Base-by-base conservation (phyloP, 2,329 filamentous ascomycete species). In the Ceratocystis alfenasii region DNA sequence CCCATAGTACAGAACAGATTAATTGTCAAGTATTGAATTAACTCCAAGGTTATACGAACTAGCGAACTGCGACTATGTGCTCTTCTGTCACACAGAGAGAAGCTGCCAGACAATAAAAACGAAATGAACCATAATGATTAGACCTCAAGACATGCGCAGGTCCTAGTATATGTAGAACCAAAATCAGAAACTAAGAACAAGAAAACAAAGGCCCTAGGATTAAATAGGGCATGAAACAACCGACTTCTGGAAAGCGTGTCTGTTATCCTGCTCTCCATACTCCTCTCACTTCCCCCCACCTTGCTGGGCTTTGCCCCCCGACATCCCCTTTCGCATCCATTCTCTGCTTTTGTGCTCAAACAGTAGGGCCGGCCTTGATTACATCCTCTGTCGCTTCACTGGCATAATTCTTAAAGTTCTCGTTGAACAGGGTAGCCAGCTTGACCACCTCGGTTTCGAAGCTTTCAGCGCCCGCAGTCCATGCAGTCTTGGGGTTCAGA, bases 401-500 rank as follows among this genome's bases (percentile, higher is more conserved):
- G 72, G 87, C 82, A 80, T 95, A 96, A 83, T 96, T 96, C 81
- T 90, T 86, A 80, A 99, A 99, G 84, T 99, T 99, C 79, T 96
- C 90, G 73, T 87, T 85, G 83, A 99, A 99, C 69, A 97, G 84
- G 69, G 78, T 80, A 72, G 87, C 94, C 45, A 99, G 86, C 83
- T 96, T 97, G 76, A 82, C 87, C 57, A 97, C 93, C 77, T 96
- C 93, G 64, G 80, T 81, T 74, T 86, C 83, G 84, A 97, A 97
- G 79, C 87, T 87, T 17, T 90, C 86, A 63, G 82, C 80, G 60
- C 90, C 88, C 48, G 87, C 87, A 50, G 87, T 95, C 94, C 94
- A 99, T 72, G 88, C 89, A 76, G 87, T 92, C 78, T 87, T 86
- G 70, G 94, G 94, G 85, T 99, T 97, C 74, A 99, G 86, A 46